Conservation (phyloP, 2,329 filamentous ascomycete species). For the Diaporthe australafricana region DNA sequence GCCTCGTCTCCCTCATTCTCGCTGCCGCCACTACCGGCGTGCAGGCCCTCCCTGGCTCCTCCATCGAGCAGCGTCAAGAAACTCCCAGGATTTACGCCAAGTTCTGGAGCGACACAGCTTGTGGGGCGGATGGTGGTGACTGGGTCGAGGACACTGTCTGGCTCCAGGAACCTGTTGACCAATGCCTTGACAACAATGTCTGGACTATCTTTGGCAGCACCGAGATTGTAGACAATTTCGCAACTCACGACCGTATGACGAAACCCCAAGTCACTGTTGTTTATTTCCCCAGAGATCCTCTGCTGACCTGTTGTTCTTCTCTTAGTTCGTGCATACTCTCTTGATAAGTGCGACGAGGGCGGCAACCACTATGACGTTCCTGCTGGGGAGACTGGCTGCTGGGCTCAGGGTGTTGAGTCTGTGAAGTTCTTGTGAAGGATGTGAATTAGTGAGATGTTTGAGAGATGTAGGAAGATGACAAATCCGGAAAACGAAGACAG, state of each 20-base stretch:
- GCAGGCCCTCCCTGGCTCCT: neutral
- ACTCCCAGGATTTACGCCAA: neutral
- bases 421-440: neutral
- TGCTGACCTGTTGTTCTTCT: neutral
- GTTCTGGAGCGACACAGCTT: neutral
- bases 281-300: neutral
- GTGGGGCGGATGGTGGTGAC: neutral
- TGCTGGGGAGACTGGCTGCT: neutral
- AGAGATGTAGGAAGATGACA: too few species aligned
- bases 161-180: neutral
- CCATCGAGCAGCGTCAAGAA: conserved; percentile 14
- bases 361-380: neutral
- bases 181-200: neutral
- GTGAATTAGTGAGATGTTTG: neutral
- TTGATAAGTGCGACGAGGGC: neutral
- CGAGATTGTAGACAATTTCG: neutral
- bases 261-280: neutral
- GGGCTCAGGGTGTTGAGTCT: neutral
- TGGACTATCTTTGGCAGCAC: neutral
- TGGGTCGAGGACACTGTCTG: conserved; percentile 5
- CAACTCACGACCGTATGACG: neutral
- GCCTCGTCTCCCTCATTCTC: conserved; percentile 17
- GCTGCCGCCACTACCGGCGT: conserved; percentile 6
- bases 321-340: neutral
- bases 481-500: neutral